Percentiles rank a stretch among this genome's conserved stretches.
These are phyloP conservation scores for Fusarium odoratissimum DNA, from an alignment of 2,329 filamentous ascomycete genomes.

Conservation along the genomic window DNA sequence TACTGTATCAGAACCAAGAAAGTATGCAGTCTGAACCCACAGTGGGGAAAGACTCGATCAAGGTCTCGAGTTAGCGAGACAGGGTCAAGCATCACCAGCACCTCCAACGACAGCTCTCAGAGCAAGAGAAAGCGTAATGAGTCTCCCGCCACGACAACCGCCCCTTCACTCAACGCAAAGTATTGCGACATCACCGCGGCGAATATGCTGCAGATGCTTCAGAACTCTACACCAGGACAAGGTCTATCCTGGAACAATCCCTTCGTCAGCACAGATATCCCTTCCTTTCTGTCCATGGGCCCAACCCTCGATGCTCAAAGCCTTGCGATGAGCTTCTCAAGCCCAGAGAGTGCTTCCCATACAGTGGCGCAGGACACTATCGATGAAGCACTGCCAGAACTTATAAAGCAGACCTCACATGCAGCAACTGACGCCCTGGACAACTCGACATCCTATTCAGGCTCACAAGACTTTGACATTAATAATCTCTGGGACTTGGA, in stretches of 20 bases:
- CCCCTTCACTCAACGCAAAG: neutral
- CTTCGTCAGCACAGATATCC: neutral
- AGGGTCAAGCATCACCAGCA: neutral
- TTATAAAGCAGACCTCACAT: rapidly evolving
- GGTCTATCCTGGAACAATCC: neutral
- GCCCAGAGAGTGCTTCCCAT: neutral
- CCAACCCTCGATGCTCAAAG: neutral
- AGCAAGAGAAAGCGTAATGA: neutral
- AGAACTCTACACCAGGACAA: neutral
- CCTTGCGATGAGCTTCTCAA: neutral
- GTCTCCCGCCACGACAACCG: rapidly evolving
- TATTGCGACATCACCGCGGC: neutral
- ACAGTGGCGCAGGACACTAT: rapidly evolving
- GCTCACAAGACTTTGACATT: neutral
- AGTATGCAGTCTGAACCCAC: neutral
- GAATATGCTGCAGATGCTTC: neutral
- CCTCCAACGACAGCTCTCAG: neutral
- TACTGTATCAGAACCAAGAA: constrained; percentile 1
- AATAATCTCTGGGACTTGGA: neutral
- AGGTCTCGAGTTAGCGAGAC: neutral
- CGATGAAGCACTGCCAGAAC: neutral
- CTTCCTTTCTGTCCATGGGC: neutral
- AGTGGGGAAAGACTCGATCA: neutral
- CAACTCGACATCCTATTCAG: neutral
- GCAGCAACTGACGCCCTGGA: neutral